These are phyloP conservation scores for Metarhizium rileyi DNA, from an alignment of 2,329 filamentous ascomycete species.

Conservation along the genomic window DNA sequence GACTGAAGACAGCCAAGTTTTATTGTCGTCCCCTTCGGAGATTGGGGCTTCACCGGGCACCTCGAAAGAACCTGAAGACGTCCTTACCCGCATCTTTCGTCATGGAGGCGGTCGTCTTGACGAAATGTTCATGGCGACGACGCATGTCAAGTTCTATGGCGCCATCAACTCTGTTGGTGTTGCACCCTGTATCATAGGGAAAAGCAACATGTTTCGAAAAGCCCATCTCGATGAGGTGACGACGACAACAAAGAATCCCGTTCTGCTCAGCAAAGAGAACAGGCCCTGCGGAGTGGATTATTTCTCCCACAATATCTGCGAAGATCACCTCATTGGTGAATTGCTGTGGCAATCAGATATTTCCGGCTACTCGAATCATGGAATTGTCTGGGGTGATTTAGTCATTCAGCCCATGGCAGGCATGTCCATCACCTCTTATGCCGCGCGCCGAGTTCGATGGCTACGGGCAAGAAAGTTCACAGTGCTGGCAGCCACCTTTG, in stretches of 20 bases:
- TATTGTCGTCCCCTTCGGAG: constrained; percentile 25
- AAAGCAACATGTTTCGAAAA: constrained; percentile 97
- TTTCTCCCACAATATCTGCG: constrained; percentile 94
- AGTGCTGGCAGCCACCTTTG: constrained; percentile 75
- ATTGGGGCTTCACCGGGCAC: constrained; percentile 10
- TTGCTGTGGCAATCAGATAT: constrained; percentile 68
- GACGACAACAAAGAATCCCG: constrained; percentile 34
- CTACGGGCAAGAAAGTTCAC: constrained; percentile 90
- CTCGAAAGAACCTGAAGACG: constrained; percentile 5
- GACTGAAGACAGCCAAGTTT: constrained; percentile 14
- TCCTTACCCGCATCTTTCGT: constrained; percentile 21
- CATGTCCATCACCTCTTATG: constrained; percentile 69
- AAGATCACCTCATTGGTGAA: constrained; percentile 93
- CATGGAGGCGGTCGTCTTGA: constrained; percentile 74
- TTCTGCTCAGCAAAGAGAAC: constrained; percentile 28
- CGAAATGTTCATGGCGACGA: constrained; percentile 87
- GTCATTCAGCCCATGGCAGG: constrained; percentile 81
- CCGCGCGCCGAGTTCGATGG: constrained; percentile 78
- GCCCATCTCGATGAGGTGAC: constrained; percentile 75
- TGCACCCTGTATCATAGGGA: constrained; percentile 89
- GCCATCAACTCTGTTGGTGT: constrained; percentile 90
- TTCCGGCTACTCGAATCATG: constrained; percentile 65
- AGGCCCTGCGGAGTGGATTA: constrained; percentile 68
- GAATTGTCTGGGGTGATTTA: constrained; percentile 73
- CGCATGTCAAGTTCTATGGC: constrained; percentile 94